These are phyloP conservation scores for Martensiomyces pterosporus DNA, from an alignment of 192 early-diverging fungal species.

Conservation along the genomic window DNA sequence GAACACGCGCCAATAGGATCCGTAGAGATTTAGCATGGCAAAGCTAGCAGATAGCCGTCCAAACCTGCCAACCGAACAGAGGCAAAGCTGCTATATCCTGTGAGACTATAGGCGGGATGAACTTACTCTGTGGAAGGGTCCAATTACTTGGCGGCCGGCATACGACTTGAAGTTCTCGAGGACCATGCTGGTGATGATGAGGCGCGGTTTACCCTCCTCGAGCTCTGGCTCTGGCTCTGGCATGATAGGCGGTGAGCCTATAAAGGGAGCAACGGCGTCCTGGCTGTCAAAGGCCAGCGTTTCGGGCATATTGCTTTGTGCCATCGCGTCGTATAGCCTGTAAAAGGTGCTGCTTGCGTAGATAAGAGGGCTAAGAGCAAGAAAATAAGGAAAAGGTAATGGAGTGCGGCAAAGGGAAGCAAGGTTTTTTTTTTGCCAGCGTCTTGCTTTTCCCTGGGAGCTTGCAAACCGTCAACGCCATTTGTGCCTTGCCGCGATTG, in stretches of 20 bases:
- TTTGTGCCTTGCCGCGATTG: no score
- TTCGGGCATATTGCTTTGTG: background rate
- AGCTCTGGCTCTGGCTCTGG: background rate
- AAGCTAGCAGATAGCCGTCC: no score
- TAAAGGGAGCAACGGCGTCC: background rate
- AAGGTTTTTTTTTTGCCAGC: no score
- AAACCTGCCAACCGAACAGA: no score
- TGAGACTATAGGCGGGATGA: no score
- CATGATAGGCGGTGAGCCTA: background rate
- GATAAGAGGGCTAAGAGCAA: no score
- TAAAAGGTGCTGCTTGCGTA: no score
- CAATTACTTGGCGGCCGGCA: constrained; percentile 83
- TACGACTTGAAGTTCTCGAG: constrained; percentile 97
- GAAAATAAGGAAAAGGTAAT: no score
- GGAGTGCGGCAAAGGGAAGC: no score
- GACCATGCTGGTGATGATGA: constrained; percentile 80
- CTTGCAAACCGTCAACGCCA: no score
- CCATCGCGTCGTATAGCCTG: background rate
- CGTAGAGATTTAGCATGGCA: background rate
- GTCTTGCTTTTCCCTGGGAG: no score
- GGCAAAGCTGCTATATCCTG: no score
- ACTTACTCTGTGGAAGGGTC: constrained; percentile 93
- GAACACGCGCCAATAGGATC: background rate
- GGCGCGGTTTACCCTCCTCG: constrained; percentile 34
- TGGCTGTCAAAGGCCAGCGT: constrained; percentile 11